These are phyloP conservation scores for Candida railenensis DNA, from an alignment of 805 yeast genomes.

Conservation along the genomic window DNA sequence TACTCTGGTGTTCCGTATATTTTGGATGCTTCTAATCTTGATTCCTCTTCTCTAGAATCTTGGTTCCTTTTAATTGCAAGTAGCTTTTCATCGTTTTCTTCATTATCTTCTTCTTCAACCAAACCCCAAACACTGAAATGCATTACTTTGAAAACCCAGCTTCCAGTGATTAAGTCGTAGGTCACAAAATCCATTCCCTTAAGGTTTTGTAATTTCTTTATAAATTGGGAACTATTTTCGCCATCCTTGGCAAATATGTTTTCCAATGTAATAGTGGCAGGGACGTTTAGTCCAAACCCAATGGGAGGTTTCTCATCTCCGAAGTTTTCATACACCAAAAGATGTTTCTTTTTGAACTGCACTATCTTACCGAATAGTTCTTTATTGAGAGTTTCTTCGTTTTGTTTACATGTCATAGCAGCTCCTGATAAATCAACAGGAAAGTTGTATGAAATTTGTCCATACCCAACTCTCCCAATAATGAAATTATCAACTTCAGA, in stretches of 20 bases:
- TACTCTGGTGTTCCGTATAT: slow-evolving; percentile 29
- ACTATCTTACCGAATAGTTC: slow-evolving; percentile 37
- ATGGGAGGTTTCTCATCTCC: slow-evolving; percentile 52
- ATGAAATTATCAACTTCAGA: slow-evolving; percentile 60
- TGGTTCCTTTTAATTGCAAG: slow-evolving; percentile 29
- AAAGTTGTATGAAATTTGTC: slow-evolving; percentile 61
- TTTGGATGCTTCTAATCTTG: slow-evolving; percentile 25
- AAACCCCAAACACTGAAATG: slow-evolving; percentile 97
- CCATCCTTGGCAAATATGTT: slow-evolving; percentile 52
- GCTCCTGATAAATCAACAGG: slow-evolving; percentile 70
- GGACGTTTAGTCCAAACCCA: slow-evolving; percentile 73
- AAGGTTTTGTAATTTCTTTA: slow-evolving; percentile 49
- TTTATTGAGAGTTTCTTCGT: slow-evolving; percentile 35
- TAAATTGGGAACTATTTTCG: slow-evolving; percentile 45
- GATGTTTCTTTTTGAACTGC: slow-evolving; percentile 46
- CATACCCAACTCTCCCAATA: slow-evolving; percentile 65
- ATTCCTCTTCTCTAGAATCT: slow-evolving; percentile 43
- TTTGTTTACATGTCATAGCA: slow-evolving; percentile 35
- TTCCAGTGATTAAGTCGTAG: slow-evolving; percentile 70
- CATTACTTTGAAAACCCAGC: slow-evolving; percentile 79
- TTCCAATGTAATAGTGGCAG: slow-evolving; percentile 70
- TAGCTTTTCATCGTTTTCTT: slow-evolving; percentile 19
- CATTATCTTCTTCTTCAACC: slow-evolving; percentile 47
- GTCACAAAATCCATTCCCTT: slow-evolving; percentile 78
- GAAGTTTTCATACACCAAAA: slow-evolving; percentile 60